Evolutionary conservation across 1,284 basidiomycete genomes (phyloP).

Genomic region (Afroboletus lepidellus): DNA sequence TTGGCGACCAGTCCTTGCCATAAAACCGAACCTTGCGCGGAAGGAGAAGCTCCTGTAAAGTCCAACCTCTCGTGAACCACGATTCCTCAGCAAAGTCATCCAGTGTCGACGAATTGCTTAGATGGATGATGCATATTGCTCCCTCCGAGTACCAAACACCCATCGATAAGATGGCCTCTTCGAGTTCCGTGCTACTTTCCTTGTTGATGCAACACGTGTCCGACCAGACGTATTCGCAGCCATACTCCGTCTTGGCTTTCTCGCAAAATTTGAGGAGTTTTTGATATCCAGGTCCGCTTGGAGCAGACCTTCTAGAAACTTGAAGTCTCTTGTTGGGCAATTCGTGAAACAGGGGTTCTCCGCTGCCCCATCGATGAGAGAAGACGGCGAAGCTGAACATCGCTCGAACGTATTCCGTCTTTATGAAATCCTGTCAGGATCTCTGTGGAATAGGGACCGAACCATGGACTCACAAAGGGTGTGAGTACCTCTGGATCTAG

Average conservation of each 20-base stretch:
- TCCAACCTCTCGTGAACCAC: constrained; percentile 28
- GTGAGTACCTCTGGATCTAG: constrained; percentile 23
- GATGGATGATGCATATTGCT: constrained; percentile 25
- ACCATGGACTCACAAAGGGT: constrained; percentile 20
- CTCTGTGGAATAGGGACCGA: neutral
- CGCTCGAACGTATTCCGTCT: constrained; percentile 22
- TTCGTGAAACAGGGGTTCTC: constrained; percentile 24
- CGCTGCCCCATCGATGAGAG: constrained; percentile 23
- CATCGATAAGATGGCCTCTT: constrained; percentile 27
- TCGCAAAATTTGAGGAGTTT: constrained; percentile 28
- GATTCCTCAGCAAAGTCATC: constrained; percentile 26
- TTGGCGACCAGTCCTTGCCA: constrained; percentile 27
- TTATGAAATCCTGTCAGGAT: constrained; percentile 7
- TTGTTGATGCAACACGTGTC: constrained; percentile 33
- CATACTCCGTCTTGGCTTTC: constrained; percentile 25
- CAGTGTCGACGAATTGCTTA: constrained; percentile 18
- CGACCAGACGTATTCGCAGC: constrained; percentile 30
- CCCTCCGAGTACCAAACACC: constrained; percentile 26
- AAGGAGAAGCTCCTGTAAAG: constrained; percentile 24
- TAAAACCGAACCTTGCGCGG: constrained; percentile 28
- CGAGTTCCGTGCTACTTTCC: constrained; percentile 26
- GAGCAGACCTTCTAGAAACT: constrained; percentile 13
- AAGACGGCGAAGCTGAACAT: constrained; percentile 26
- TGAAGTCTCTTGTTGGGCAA: constrained; percentile 17
- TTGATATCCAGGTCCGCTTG: constrained; percentile 28